These are phyloP conservation scores for Botrytis sinoallii DNA, from an alignment of 2,329 filamentous ascomycete species.

Conservation along the genomic window DNA sequence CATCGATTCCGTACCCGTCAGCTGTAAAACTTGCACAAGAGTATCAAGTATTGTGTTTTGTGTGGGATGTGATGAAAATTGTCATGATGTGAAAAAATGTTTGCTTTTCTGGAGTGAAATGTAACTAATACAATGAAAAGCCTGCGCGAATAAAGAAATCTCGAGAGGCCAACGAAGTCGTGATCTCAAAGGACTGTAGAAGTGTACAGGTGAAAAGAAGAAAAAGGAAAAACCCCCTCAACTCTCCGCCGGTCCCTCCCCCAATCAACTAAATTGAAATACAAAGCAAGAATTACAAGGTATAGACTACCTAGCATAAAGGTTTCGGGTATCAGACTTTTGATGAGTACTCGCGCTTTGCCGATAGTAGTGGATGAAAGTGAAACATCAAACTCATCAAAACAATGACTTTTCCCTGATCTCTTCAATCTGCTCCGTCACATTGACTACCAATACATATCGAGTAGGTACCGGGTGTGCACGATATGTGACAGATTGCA, in stretches of 20 bases:
- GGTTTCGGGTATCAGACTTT: conserved; percentile 4
- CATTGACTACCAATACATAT: conserved; percentile 16
- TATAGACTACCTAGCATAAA: conserved; percentile 1
- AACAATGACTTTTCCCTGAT: conserved; percentile 22
- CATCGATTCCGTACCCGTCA: not conserved
- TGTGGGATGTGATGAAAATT: not conserved
- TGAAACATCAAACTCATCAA: conserved; percentile 22
- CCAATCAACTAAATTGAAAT: conserved; percentile 5
- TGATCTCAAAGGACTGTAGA: not conserved
- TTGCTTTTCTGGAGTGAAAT: conserved; percentile 11
- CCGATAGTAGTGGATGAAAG: not conserved
- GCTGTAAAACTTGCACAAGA: conserved; percentile 10
- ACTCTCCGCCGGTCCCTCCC: not conserved
- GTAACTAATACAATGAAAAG: conserved; percentile 12
- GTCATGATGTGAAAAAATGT: not conserved
- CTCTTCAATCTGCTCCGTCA: conserved; percentile 14
- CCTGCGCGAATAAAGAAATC: not conserved
- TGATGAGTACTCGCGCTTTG: not conserved
- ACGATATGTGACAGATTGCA: not conserved
- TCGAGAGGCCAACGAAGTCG: not conserved
- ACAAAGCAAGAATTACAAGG: conserved; percentile 11
- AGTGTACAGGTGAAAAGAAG: conserved; percentile 4
- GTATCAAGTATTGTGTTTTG: not conserved
- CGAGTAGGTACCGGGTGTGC: not conserved
- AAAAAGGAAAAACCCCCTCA: not conserved